These are phyloP conservation scores for Entomophthora muscae DNA, from an alignment of 371 early-diverging fungal species.

Conservation along the genomic window DNA sequence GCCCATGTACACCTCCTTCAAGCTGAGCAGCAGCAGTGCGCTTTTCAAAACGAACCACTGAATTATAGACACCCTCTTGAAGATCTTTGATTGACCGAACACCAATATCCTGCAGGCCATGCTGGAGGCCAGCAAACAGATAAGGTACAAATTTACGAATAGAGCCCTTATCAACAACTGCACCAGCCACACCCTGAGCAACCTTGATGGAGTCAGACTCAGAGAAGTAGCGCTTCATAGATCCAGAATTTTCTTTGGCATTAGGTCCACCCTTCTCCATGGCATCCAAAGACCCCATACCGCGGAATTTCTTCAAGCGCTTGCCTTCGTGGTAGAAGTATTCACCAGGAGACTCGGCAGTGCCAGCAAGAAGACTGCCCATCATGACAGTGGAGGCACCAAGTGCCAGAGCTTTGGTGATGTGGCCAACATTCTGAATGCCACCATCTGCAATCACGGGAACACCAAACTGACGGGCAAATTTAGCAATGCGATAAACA, in stretches of 20 bases:
- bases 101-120: constrained; percentile 94
- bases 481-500: constrained; percentile 84
- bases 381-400: constrained; percentile 95
- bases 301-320: constrained; percentile 92
- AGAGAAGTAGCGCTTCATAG: constrained; percentile 85
- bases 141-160: constrained; percentile 83
- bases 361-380: constrained; percentile 92
- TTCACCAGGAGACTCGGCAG: constrained; percentile 87
- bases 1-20: constrained; percentile 92
- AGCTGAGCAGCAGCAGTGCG: constrained; percentile 85
- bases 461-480: constrained; percentile 78
- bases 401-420: constrained; percentile 84
- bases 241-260: constrained; percentile 49
- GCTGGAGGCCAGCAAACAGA: constrained; percentile 84
- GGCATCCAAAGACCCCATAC: constrained; percentile 93
- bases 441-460: constrained; percentile 96
- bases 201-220: constrained; percentile 92
- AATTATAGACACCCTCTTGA: constrained; percentile 40
- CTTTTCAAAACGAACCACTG: constrained; percentile 78
- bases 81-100: constrained; percentile 37
- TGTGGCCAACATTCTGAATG: constrained; percentile 89
- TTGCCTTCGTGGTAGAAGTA: constrained; percentile 96
- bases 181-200: constrained; percentile 94
- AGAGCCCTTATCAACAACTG: constrained; percentile 89
- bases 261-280: constrained; percentile 38